Evolutionary conservation across 2,329 filamentous ascomycete genomes (phyloP), one percentile per base, ranked within the genome.

Genomic region (Colletotrichum sp.): DNA sequence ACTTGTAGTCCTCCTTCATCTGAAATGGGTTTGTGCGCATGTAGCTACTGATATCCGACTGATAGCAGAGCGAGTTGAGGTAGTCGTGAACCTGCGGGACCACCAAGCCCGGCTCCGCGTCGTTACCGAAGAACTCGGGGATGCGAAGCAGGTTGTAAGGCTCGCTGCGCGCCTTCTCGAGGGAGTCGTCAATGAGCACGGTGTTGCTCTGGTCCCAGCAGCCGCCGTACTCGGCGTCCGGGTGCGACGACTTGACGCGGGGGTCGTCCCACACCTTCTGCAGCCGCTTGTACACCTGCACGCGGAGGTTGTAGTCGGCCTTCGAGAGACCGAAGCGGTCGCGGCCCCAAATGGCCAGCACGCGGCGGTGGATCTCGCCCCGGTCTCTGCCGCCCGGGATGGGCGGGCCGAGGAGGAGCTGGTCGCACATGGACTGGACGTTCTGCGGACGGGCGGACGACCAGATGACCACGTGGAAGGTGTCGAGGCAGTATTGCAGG

Each of bases 261-360:
- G 84, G 82, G 78, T 92, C 85, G 15, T 80, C 81, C 97, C 97
- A 99, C 0, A 98, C 85, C 66, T 85, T 87, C 0, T 91, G 88
- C 5, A 99, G 89, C 49, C 95, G 91, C 87, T 99, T 99, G 89
- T 98, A 99, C 74, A 96, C 95, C 83, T 98, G 95, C 0, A 96
- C 92, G 74, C 95, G 94, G 66, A 84, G 79, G 73, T 89, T 86
- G 86, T 94, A 98, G 82, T 98, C 93, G 5, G 83, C 77, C 0
- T 79, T 55, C 0, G 90, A 89, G 6, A 99, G 90, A 24, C 91
- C 91, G 75, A 99, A 93, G 30, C 89, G 91, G 80, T 98, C 93
- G 34, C 97, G 92, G 7, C 89, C 93, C 96, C 96, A 98, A 71
- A 93, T 86, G 21, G 93, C 94, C 34, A 95, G 88, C 21, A 98